Base-by-base conservation (phyloP, 495 filamentous ascomycete species). In the Aspergillus sclerotiicarbonarius region DNA sequence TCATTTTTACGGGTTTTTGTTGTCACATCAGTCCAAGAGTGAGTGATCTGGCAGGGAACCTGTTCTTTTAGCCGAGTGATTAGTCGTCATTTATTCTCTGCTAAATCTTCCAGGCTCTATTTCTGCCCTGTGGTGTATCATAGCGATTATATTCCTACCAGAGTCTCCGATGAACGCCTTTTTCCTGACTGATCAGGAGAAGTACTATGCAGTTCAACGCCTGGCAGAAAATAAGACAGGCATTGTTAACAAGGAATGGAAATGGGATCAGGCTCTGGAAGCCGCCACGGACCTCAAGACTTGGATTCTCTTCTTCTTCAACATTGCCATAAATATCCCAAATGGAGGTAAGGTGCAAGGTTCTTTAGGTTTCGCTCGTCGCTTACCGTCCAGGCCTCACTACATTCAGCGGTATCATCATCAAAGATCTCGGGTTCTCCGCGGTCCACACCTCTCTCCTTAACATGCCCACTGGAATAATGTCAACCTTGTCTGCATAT, bases 211-310 rank as follows among this genome's bases (percentile, higher is more conserved):
- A 7, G 68, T 84, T 31, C 72, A 82, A 61, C 72, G 80, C 20
- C 68, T 80, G n/a, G 69, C 74, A 0, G 66, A 70, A 12, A 81
- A 85, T 52, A 74, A 81, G 54, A 77, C 78, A 12, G 82, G 82
- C 16, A 70, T 84, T 5, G 74, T 77, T 18, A 82, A 78, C 56
- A 82, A 80, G 58, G 64, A 69, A 13, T 82, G 81, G 62, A 80
- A 81, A 47, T 70, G 61, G 59, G 66, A 76, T 1, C 82, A 85
- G 46, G 71, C 73, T 41, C 65, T 65, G 30, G 78, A 81, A 51
- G 71, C 74, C 7, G 56, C 80, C n/a, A 51, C 54, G 19, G 64
- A 82, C 60, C 76, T 72, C 0, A 74, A 76, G 61, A 77, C 64
- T 9, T 67, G 59, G 58, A 44, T 64, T 13, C 43, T 64, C 3